Conservation (phyloP, 1,284 basidiomycete species). For the Schizopora paradoxa region DNA sequence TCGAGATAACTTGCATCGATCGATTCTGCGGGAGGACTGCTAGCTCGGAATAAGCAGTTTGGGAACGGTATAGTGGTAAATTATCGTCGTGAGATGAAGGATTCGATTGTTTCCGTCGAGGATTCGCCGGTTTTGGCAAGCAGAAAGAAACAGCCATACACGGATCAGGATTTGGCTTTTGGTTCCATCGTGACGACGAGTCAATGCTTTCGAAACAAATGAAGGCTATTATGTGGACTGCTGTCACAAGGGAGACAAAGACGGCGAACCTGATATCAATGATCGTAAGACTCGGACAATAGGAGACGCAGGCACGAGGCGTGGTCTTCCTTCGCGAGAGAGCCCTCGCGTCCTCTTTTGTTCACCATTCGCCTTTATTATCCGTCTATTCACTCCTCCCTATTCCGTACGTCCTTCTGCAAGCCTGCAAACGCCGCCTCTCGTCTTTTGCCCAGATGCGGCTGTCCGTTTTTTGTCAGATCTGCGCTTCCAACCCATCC, state of each 20-base stretch:
- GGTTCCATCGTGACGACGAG: background rate
- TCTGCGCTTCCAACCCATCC: constrained; percentile 3
- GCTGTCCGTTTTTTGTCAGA: constrained; percentile 14
- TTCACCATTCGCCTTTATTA: too few species aligned
- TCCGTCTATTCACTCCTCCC: too few species aligned
- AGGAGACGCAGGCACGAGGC: constrained; percentile 16
- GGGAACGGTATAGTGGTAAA: too few species aligned
- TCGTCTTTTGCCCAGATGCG: constrained; percentile 8
- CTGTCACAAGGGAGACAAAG: constrained; percentile 11
- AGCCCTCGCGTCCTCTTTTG: constrained; percentile 1
- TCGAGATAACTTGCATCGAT: too few species aligned
- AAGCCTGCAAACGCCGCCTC: constrained; percentile 9
- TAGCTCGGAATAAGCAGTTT: too few species aligned
- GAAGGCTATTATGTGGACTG: constrained; percentile 5
- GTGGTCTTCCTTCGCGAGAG: background rate
- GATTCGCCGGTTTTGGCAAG: too few species aligned
- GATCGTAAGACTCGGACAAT: constrained; percentile 12
- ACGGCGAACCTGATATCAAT: constrained; percentile 4
- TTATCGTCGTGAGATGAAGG: too few species aligned
- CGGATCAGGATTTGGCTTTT: constrained; percentile 3
- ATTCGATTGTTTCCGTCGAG: too few species aligned
- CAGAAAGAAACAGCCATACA: too few species aligned
- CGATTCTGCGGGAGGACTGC: too few species aligned
- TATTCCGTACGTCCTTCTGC: constrained; percentile 13
- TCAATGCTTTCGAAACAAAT: constrained; percentile 15